phyloP scores from a whole-genome alignment of 148 eudicot species.

The Vaccinium darrowii region DNA sequence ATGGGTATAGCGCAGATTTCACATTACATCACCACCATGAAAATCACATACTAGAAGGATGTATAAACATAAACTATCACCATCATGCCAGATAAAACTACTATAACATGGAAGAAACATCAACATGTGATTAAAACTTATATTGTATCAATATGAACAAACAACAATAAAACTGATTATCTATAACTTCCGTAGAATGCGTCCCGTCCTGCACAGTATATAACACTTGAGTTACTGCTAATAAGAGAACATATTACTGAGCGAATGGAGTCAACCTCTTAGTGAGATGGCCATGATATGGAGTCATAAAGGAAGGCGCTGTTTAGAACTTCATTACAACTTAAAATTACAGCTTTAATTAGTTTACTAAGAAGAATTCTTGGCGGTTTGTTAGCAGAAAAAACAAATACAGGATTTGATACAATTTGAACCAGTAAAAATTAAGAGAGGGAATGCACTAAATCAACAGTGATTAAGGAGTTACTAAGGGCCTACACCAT shows the following conservation, averaged over 20 bases:
- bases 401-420: background rate
- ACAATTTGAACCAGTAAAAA: background rate
- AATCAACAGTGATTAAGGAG: constrained; percentile 1
- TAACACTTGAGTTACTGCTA: background rate
- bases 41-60: background rate
- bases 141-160: constrained; percentile 5
- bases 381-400: background rate
- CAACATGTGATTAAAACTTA: background rate
- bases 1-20: background rate
- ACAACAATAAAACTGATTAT: background rate
- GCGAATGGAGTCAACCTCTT: background rate
- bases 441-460: constrained; percentile 1
- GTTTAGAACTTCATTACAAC: background rate
- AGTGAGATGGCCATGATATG: background rate
- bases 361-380: no score
- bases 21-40: background rate
- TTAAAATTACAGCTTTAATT: no score
- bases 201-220: background rate
- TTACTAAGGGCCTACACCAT: background rate
- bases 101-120: background rate
- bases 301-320: background rate
- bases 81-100: background rate
- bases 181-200: background rate
- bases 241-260: background rate
- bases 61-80: background rate